Base-by-base conservation (phyloP, 1,284 basidiomycete species). In the Somion occarium region DNA sequence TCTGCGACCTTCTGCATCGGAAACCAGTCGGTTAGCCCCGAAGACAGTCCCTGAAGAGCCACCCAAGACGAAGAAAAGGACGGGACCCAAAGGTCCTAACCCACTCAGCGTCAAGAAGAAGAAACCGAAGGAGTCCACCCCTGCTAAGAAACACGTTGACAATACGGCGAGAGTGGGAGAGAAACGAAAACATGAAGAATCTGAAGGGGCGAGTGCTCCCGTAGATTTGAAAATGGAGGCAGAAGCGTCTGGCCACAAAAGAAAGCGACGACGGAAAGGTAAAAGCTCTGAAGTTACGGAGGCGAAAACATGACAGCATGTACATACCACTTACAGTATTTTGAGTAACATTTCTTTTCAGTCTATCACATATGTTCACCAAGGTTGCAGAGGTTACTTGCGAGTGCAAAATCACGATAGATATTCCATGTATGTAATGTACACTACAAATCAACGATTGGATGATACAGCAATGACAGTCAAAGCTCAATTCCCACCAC, bases 101-200 rank as follows among this genome's bases (percentile, higher is more conserved):
- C 93, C 96, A 13, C 76, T 99, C 3, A 94, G 92, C 54, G 73
- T 95, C 37, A 94, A 91, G 74, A 98, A 93, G 76, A 93, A 93
- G 72, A 87, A 79, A 63, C 54, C 58, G 2, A 57, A 51, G n/a
- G 30, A 41, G 7, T 7, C 49, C 13, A 42, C 19, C 19, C 18
- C 42, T 11, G 26, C 24, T 24, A 56, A 57, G 48, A 9, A n/a
- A 38, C 26, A 22, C 27, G n/a, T n/a, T n/a, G 15, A 15, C 15
- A 34, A 15, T 34, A 34, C 30, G 30, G 38, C 19, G 43, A 7
- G 26, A n/a, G 20, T 24, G 9, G n/a, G 39, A 20, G 48, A 42
- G 20, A 38, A 70, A 54, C 57, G 66, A 18, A 64, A 60, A 51
- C 54, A 49, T 3, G 51, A 46, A 1, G 56, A 57, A 0, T 58